A percentile compares a stretch with the other conserved stretches of the same genome.
These are phyloP conservation scores for Russula foetens DNA, from an alignment of 768 basidiomycete species.

Conservation along the genomic window DNA sequence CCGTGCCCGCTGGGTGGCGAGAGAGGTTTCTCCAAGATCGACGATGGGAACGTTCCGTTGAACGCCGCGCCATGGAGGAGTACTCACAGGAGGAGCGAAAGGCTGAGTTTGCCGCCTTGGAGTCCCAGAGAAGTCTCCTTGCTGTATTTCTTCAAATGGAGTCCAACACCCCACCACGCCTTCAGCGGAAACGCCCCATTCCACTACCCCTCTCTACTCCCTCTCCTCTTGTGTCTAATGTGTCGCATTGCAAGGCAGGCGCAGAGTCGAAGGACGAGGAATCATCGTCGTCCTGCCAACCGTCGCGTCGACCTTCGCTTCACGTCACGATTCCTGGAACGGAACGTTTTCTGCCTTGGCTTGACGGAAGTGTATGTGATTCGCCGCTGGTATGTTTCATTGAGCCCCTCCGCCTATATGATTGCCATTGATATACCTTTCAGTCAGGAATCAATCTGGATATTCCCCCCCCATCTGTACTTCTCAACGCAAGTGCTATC, in stretches of 20 bases:
- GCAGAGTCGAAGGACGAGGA: neutral
- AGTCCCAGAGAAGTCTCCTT: constrained; percentile 5
- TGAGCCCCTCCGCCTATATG: neutral
- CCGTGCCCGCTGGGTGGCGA: constrained; percentile 11
- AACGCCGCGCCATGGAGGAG: neutral
- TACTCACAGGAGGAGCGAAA: constrained; percentile 5
- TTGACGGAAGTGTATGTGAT: neutral
- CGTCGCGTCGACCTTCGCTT: neutral
- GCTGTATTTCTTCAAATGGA: neutral
- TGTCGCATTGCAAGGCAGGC: neutral
- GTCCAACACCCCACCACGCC: neutral
- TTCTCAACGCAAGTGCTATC: constrained; percentile 6
- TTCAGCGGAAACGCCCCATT: constrained; percentile 1
- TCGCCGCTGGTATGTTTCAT: constrained; percentile 8
- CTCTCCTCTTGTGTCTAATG: neutral
- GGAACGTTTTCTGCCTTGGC: neutral
- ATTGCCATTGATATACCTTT: neutral
- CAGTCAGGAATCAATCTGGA: neutral
- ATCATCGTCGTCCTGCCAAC: neutral
- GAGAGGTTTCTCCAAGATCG: constrained; percentile 2
- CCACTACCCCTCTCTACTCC: neutral
- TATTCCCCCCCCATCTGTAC: neutral
- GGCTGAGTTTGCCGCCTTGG: constrained; percentile 1
- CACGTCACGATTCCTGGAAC: constrained; percentile 1
- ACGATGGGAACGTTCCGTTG: constrained; percentile 1